Evolutionary conservation across 257 asterid genomes (phyloP).

Genomic region (Parsonsia alboflavescens): DNA sequence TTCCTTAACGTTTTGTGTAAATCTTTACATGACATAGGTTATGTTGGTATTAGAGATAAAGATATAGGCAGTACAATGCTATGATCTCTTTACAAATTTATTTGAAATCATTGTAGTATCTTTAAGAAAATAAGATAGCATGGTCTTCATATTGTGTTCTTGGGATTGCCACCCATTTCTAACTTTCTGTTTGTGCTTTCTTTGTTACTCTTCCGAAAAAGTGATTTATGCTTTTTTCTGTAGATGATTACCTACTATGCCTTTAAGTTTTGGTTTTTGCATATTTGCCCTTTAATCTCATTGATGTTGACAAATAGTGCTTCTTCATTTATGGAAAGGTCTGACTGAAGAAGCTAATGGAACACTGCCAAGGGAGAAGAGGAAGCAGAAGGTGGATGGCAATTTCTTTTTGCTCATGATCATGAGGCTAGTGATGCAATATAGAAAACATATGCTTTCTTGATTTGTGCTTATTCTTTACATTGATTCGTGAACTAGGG

Average conservation of each 20-base stretch:
- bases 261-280: slow-evolving; percentile 1
- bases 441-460: slow-evolving; percentile 18
- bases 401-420: slow-evolving; percentile 40
- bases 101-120: neutral
- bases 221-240: neutral
- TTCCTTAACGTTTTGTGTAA: neutral
- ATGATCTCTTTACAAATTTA: neutral
- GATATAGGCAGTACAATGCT: neutral
- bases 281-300: slow-evolving; percentile 13
- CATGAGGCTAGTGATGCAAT: slow-evolving; percentile 21
- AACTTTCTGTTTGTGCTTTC: neutral
- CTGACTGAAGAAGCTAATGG: slow-evolving; percentile 42
- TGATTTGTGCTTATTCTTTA: slow-evolving; percentile 18
- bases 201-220: neutral
- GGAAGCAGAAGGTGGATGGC: slow-evolving; percentile 75
- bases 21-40: neutral
- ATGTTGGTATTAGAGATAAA: neutral
- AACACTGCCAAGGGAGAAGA: slow-evolving; percentile 40
- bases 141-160: neutral
- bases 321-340: slow-evolving; percentile 38
- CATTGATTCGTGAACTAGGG: slow-evolving; percentile 33
- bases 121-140: neutral
- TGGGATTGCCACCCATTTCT: neutral
- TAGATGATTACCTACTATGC: neutral
- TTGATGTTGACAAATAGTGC: slow-evolving; percentile 21